A percentile compares a stretch with the other conserved stretches of the same genome.
These are phyloP conservation scores for Picochlorum sp. DNA, from an alignment of 139 green algal genomes.

Conservation along the genomic window DNA sequence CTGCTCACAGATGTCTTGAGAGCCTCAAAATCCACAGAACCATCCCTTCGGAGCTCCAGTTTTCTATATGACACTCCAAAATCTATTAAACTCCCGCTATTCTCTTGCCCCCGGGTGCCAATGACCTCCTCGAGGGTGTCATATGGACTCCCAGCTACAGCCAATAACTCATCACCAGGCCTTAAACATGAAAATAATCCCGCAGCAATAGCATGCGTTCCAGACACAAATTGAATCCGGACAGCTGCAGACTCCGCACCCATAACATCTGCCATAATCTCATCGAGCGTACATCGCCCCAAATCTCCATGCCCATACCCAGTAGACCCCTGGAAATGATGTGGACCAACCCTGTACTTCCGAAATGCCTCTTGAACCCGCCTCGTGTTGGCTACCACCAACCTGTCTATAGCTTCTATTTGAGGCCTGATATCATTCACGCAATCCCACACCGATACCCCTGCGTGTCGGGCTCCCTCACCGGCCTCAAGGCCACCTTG, in stretches of 20 bases:
- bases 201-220: constrained; percentile 85
- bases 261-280: constrained; percentile 76
- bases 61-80: constrained; percentile 80
- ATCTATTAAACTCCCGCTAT: constrained; percentile 71
- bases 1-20: constrained; percentile 52
- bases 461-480: not conserved
- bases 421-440: constrained; percentile 14
- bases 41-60: constrained; percentile 42
- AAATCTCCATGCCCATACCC: constrained; percentile 91
- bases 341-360: constrained; percentile 53
- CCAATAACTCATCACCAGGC: constrained; percentile 84
- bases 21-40: constrained; percentile 60
- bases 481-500: not conserved
- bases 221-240: constrained; percentile 79
- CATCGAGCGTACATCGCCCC: constrained; percentile 74
- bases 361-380: constrained; percentile 61
- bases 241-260: constrained; percentile 80
- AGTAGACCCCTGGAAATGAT: constrained; percentile 86
- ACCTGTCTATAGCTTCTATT: constrained; percentile 59
- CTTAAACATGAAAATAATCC: constrained; percentile 77
- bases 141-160: constrained; percentile 79
- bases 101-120: constrained; percentile 57
- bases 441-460: constrained; percentile 9
- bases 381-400: constrained; percentile 56
- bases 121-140: constrained; percentile 98